Base-by-base conservation (phyloP, 768 basidiomycete genomes). In the Neoboletus subvelutipes region DNA sequence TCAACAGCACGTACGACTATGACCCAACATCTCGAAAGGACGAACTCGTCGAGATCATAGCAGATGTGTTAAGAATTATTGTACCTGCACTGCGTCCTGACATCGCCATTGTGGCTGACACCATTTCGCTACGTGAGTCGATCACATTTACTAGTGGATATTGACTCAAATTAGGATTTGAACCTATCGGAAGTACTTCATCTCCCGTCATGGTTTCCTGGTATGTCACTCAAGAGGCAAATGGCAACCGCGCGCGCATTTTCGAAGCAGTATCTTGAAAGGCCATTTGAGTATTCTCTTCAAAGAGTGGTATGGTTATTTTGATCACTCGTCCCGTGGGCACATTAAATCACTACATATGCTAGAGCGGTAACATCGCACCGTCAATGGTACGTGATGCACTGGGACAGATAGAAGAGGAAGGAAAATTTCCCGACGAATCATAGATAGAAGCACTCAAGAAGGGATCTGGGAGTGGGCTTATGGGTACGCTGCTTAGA, bases 1-100 rank as follows among this genome's bases (percentile, higher is more conserved):
- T 62, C 26, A 58, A 52, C 1, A 48, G 61, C 12, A 26, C 41
- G 0, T 63, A 55, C 18, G 39, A 55, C 34, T 59, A 63, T 39
- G 50, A 49, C 10, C 43, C 50, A 0, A 17, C n/a, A 5, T 55
- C 56, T 6, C 46, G 39, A 8, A 41, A 59, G 4, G 62, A 64
- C 18, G 40, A 53, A 9, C 20, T 63, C 17, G 3, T 64, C 8
- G 48, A 42, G 2, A 41, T 45, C 4, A 22, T 41, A 1, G 50
- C 43, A 40, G 37, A 46, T 0, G n/a, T 50, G 1, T 6, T 52
- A 9, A 8, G 26, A 0, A 31, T 50, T 10, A 1, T 37, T 1
- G 24, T 49, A 5, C 45, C 46, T 41, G 20, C 17, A 12, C 0
- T 55, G 31, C 54, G 43, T 18, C 42, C 57, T 2, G 50, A 59